Base-by-base conservation (phyloP, 371 early-diverging fungal species). In the Saksenaea oblongispora region DNA sequence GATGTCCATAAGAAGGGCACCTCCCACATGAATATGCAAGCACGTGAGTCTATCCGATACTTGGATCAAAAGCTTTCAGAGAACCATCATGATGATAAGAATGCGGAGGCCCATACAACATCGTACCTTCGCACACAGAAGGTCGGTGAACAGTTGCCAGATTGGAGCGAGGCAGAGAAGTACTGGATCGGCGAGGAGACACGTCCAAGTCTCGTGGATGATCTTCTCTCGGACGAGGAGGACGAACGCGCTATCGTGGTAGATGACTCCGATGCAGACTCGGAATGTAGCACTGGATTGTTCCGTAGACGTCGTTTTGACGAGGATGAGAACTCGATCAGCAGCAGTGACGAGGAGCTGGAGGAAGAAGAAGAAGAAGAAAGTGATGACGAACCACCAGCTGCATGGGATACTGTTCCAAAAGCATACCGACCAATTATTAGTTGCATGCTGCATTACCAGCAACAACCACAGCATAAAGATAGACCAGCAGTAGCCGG, bases 21-120 rank as follows among this genome's bases (percentile, higher is more conserved):
- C 0, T 83, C 82, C 18, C 78, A 79, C 54, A 83, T 78, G 66
- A 89, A 88, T 62, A 77, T 80, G 26, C 82, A 84, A 47, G 88
- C 91, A 0, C 76, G 93, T 55, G 91, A 91, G 61, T 90, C 91
- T 3, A 93, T 88, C 61, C 86, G 93, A 17, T 93, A 83, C 63
- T 70, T 93, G 58, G 93, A 93, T 67, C 85, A 90, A 27, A 68
- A 78, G 44, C 53, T 86, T 63, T 24, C 26, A 44, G 28, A 41
- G 17, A 41, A 51, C 1, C 24, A 34, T 34, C 61, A 54, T 5
- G 54, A 34, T 3, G 59, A 64, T 26, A 42, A 39, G 28, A 27
- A 39, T 1, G 42, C 55, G 4, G 63, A 61, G 13, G 41, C 44
- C 1, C 59, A 59, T 0, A 71, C 60, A 0, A 39, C 65, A 0